A percentile compares a stretch with the other conserved stretches of the same genome.
Evolutionary conservation across 2,329 filamentous ascomycete genomes (phyloP).

Genomic region (Epichloe gansuensis): DNA sequence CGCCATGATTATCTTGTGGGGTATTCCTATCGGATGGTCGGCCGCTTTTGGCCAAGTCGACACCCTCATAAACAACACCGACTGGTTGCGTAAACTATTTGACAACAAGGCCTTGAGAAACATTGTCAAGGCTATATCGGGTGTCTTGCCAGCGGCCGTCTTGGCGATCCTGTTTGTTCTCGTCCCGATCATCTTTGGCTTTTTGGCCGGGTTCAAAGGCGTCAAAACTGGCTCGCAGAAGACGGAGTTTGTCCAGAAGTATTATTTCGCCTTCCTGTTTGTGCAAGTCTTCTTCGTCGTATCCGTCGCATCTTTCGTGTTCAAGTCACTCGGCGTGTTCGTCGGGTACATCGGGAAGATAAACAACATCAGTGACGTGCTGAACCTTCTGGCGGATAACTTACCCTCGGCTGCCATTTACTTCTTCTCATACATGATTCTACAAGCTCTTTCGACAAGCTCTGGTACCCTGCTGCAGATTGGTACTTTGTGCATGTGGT

Average conservation of each 20-base stretch:
- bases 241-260: slow-evolving; percentile 75
- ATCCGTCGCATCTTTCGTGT: slow-evolving; percentile 65
- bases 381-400: slow-evolving; percentile 61
- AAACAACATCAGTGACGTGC: slow-evolving; percentile 50
- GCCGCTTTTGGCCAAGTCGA: slow-evolving; percentile 70
- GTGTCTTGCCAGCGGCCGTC: slow-evolving; percentile 71
- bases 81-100: slow-evolving; percentile 61
- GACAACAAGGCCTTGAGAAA: slow-evolving; percentile 47
- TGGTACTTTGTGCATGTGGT: slow-evolving; percentile 68
- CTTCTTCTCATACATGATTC: slow-evolving; percentile 97
- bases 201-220: slow-evolving; percentile 63
- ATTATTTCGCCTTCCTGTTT: slow-evolving; percentile 90
- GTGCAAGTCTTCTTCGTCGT: slow-evolving; percentile 91
- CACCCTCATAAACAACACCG: slow-evolving; percentile 49
- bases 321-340: slow-evolving; percentile 50
- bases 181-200: slow-evolving; percentile 65
- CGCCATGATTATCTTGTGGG: slow-evolving; percentile 78
- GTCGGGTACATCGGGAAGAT: slow-evolving; percentile 35
- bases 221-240: slow-evolving; percentile 71
- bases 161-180: slow-evolving; percentile 69
- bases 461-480: slow-evolving; percentile 81
- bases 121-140: slow-evolving; percentile 55
- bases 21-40: slow-evolving; percentile 80
- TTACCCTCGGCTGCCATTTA: slow-evolving; percentile 85
- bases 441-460: slow-evolving; percentile 84